phyloP scores from a whole-genome alignment of 2,329 filamentous ascomycete genomes.

The Colletotrichum gigasporum region DNA sequence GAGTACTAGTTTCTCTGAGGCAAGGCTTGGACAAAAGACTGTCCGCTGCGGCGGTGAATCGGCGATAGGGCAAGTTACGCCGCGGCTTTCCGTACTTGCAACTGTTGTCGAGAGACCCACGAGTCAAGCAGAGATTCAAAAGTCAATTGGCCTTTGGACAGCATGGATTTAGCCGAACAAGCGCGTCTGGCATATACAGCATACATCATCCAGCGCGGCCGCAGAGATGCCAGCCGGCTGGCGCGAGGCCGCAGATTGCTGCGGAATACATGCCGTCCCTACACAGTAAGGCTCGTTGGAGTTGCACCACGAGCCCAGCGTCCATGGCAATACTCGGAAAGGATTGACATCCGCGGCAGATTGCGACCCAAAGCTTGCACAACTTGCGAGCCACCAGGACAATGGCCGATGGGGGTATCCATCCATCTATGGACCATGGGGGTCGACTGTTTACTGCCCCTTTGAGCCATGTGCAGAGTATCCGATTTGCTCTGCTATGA shows the following conservation, averaged over 20 bases:
- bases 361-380: not conserved
- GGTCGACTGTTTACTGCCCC: not conserved
- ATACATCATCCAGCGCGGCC: no score
- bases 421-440: not conserved
- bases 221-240: no score
- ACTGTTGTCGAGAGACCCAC: not conserved
- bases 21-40: not conserved
- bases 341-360: no score
- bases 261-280: no score
- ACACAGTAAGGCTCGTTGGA: no score
- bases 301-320: no score
- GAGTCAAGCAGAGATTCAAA: slow-evolving; percentile 6
- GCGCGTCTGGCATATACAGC: no score
- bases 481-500: slow-evolving; percentile 3
- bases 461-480: slow-evolving; percentile 3
- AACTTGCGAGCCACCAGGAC: no score
- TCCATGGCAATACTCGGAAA: no score
- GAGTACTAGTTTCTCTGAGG: not conserved
- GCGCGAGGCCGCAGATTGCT: no score
- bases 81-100: not conserved
- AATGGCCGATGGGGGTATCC: no score
- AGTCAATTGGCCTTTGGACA: not conserved
- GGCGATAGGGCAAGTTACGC: not conserved
- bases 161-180: not conserved
- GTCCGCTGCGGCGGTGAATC: slow-evolving; percentile 11